Percentiles rank a stretch among this genome's conserved stretches.
Evolutionary conservation across 768 basidiomycete genomes (phyloP).

Genomic region (Collybia mongolica): DNA sequence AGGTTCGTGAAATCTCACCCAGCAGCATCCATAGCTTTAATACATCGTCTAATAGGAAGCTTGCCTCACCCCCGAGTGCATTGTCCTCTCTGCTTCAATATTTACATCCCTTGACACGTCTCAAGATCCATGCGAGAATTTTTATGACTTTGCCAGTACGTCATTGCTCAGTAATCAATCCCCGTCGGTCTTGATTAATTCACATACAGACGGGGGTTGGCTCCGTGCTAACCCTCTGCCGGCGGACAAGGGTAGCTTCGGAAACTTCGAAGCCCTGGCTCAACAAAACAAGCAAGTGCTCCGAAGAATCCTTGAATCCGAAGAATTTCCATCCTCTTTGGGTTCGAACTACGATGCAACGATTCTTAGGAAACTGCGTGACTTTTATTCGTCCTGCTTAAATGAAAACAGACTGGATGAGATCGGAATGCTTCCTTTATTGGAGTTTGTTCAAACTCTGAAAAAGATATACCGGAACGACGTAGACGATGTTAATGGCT

Average conservation of each 20-base stretch:
- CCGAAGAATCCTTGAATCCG: constrained; percentile 63
- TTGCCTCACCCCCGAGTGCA: constrained; percentile 80
- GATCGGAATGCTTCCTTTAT: constrained; percentile 68
- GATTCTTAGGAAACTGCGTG: constrained; percentile 62
- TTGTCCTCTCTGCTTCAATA: constrained; percentile 80
- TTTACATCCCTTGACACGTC: constrained; percentile 76
- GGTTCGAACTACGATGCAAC: constrained; percentile 45
- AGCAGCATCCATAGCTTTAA: too few relatives aligned
- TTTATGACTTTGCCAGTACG: constrained; percentile 91
- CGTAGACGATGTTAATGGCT: constrained; percentile 32
- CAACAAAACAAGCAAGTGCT: constrained; percentile 80
- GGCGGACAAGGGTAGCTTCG: constrained; percentile 74
- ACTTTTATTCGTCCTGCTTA: constrained; percentile 80
- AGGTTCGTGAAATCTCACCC: constrained; percentile 31
- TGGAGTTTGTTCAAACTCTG: constrained; percentile 63
- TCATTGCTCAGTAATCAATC: constrained; percentile 17
- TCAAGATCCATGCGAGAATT: constrained; percentile 93
- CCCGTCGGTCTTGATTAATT: background rate
- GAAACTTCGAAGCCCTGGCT: constrained; percentile 69
- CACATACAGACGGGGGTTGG: constrained; percentile 80
- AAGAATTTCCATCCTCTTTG: constrained; percentile 29
- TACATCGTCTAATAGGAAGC: constrained; percentile 38
- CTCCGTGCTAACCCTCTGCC: constrained; percentile 79
- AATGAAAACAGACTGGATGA: constrained; percentile 76
- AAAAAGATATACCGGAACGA: constrained; percentile 58